Evolutionary conservation across 2,329 filamentous ascomycete genomes (phyloP).

Genomic region (Esteya vermicola): DNA sequence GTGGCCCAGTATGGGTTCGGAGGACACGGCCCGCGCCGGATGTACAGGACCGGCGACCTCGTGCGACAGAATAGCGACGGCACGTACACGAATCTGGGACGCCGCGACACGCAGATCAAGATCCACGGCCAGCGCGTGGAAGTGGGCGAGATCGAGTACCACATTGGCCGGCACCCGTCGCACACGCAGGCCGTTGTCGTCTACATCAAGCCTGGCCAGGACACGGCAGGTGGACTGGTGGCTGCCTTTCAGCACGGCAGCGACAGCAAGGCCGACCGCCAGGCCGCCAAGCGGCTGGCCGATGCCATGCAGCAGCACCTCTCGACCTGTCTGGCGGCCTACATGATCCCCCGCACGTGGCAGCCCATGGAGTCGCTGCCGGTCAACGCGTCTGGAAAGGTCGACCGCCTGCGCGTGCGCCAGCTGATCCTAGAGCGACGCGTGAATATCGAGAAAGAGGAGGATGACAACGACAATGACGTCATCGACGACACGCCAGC

Average conservation of each 20-base stretch:
- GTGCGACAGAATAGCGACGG: conserved; percentile 34
- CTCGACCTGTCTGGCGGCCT: conserved; percentile 20
- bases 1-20: neutral
- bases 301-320: conserved; percentile 23
- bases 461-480: too few species aligned
- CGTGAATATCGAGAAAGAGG: too few species aligned
- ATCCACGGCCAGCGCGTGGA: conserved; percentile 25
- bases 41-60: conserved; percentile 26
- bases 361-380: conserved; percentile 34
- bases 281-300: conserved; percentile 15
- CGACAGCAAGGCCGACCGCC: conserved; percentile 31
- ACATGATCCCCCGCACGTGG: conserved; percentile 32
- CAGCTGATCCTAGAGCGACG: too few species aligned
- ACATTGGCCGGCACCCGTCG: too few species aligned
- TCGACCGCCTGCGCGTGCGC: conserved; percentile 33
- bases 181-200: conserved; percentile 28
- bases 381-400: conserved; percentile 33
- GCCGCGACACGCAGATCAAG: conserved; percentile 25
- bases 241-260: too few species aligned
- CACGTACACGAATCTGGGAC: conserved; percentile 31
- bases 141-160: conserved; percentile 29
- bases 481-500: too few species aligned
- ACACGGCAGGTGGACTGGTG: too few species aligned
- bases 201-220: too few species aligned
- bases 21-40: neutral